A percentile compares a stretch with the other conserved stretches of the same genome.
These are phyloP conservation scores for Botrytis pseudocinerea DNA, from an alignment of 2,329 filamentous ascomycete species.

Conservation along the genomic window DNA sequence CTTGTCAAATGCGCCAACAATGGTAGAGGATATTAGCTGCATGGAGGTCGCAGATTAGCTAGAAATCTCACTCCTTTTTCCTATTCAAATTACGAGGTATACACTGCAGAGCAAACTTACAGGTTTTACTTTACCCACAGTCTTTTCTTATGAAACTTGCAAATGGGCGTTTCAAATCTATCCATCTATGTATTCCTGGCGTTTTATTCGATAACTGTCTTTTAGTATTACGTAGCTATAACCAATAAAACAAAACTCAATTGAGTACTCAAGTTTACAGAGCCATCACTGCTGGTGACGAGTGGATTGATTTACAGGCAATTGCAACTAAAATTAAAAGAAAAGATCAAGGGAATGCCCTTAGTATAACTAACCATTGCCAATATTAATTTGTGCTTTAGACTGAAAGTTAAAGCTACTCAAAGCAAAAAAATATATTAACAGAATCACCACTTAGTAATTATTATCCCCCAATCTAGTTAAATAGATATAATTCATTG, in stretches of 20 bases:
- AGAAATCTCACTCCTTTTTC: neutral
- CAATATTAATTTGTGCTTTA: neutral
- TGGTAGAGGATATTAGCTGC: slow-evolving; percentile 9
- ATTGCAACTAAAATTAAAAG: neutral
- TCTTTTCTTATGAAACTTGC: neutral
- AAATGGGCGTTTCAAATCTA: neutral
- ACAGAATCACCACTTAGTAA: neutral
- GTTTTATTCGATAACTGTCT: neutral
- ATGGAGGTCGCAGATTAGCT: too few relatives aligned
- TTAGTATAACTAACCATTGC: neutral
- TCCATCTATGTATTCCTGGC: neutral
- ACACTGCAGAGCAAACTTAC: neutral
- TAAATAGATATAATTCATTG: neutral
- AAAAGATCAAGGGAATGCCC: neutral
- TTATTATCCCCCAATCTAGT: neutral
- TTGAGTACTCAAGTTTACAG: neutral
- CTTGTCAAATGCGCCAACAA: slow-evolving; percentile 22
- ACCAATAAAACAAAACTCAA: neutral
- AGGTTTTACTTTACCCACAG: neutral
- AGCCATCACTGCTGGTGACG: neutral
- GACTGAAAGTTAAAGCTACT: neutral
- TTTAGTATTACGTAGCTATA: neutral
- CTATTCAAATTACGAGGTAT: neutral
- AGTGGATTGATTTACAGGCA: neutral
- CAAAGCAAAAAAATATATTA: neutral